Percentiles rank a stretch among this genome's conserved stretches.
These are phyloP conservation scores for Arthonia radiata DNA, from an alignment of 495 filamentous ascomycete species.

Conservation along the genomic window DNA sequence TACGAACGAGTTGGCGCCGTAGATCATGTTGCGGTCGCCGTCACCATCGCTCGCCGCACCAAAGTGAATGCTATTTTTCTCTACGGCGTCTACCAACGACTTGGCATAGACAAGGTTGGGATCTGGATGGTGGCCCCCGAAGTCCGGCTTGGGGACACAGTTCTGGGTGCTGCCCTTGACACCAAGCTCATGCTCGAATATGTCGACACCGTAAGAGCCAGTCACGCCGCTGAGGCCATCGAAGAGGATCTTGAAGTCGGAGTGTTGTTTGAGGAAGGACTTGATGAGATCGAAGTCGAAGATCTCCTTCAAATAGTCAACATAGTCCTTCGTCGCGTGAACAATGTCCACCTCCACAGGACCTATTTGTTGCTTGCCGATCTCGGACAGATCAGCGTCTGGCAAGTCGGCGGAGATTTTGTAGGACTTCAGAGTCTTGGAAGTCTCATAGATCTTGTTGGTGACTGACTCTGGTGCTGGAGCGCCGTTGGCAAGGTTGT, in stretches of 20 bases:
- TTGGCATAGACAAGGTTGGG: constrained; percentile 97
- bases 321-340: constrained; percentile 74
- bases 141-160: constrained; percentile 78
- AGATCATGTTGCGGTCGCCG: constrained; percentile 99
- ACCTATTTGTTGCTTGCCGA: constrained; percentile 68
- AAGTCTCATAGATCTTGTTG: constrained; percentile 84
- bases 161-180: constrained; percentile 68
- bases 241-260: constrained; percentile 91
- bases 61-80: constrained; percentile 79
- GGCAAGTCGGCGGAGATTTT: constrained; percentile 75
- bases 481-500: constrained; percentile 88
- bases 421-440: constrained; percentile 73
- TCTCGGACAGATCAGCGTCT: constrained; percentile 55
- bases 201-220: constrained; percentile 78
- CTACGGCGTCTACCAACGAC: constrained; percentile 78
- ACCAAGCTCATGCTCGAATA: constrained; percentile 83
- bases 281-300: constrained; percentile 94
- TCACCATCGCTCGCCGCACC: constrained; percentile 92
- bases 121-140: constrained; percentile 90
- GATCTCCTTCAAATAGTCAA: constrained; percentile 88
- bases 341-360: constrained; percentile 81
- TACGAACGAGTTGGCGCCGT: constrained; percentile 86
- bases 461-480: constrained; percentile 88
- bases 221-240: constrained; percentile 89
- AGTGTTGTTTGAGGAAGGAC: constrained; percentile 59